Conservation (phyloP, 768 basidiomycete genomes). For the Hygrocybe punicea region DNA sequence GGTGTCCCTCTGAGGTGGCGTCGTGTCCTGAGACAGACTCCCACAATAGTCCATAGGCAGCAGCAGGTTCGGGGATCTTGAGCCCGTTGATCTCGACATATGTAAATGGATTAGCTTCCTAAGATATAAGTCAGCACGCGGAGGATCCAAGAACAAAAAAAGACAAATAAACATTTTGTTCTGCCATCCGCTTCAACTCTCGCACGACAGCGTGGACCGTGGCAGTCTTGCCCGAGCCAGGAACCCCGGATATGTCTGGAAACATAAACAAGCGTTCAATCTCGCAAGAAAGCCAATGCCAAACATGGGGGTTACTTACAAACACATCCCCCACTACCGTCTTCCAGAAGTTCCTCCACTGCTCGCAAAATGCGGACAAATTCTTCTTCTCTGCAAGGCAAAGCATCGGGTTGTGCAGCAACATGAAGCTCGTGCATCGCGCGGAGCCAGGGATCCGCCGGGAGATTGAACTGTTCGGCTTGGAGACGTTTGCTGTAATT, state of each 20-base stretch:
- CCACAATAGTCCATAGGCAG: conserved; percentile 91
- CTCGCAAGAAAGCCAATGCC: conserved; percentile 3
- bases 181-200: conserved; percentile 86
- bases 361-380: conserved; percentile 70
- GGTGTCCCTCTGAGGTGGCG: conserved; percentile 54
- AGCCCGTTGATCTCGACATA: conserved; percentile 98
- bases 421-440: conserved; percentile 93
- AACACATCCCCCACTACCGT: conserved; percentile 91
- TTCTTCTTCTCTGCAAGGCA: conserved; percentile 88
- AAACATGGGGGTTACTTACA: conserved; percentile 55
- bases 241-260: conserved; percentile 93
- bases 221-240: conserved; percentile 98
- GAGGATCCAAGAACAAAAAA: background rate
- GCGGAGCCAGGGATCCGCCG: conserved; percentile 76
- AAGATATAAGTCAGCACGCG: background rate
- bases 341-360: conserved; percentile 83
- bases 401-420: conserved; percentile 80
- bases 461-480: conserved; percentile 44
- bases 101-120: conserved; percentile 93
- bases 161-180: conserved; percentile 56
- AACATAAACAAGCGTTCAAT: conserved; percentile 1
- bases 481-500: background rate
- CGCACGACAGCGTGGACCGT: conserved; percentile 92
- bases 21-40: conserved; percentile 86
- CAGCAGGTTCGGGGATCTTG: conserved; percentile 86